Evolutionary conservation across 768 basidiomycete species (phyloP).

Genomic region (Psilocybe subaeruginosa): DNA sequence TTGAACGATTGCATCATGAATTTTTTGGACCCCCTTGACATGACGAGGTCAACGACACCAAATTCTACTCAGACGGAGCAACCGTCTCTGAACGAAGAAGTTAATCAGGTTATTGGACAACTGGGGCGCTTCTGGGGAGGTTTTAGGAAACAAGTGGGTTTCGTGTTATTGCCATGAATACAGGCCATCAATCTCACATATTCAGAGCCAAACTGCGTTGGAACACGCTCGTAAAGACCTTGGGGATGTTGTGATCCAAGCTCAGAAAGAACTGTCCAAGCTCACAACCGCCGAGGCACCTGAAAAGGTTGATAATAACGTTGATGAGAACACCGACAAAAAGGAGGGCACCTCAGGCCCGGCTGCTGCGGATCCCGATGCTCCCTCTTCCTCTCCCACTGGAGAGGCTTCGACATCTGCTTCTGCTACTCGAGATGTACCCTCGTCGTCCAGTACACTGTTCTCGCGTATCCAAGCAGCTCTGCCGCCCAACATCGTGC

Average conservation of each 20-base stretch:
- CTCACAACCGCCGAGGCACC: slow-evolving; percentile 39
- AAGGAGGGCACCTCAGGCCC: slow-evolving; percentile 2
- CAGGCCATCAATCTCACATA: not conserved
- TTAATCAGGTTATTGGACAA: slow-evolving; percentile 87
- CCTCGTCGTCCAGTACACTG: slow-evolving; percentile 43
- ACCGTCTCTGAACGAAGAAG: slow-evolving; percentile 79
- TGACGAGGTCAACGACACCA: slow-evolving; percentile 48
- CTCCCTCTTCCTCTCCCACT: not conserved
- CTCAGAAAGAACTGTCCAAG: slow-evolving; percentile 76
- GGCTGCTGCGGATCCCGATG: slow-evolving; percentile 22
- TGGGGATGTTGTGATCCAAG: slow-evolving; percentile 72
- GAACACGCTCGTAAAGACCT: slow-evolving; percentile 76
- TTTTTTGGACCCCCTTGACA: slow-evolving; percentile 72
- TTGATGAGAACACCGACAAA: slow-evolving; percentile 10
- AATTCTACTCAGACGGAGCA: slow-evolving; percentile 49
- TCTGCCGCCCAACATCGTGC: slow-evolving; percentile 74
- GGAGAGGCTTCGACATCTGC: slow-evolving; percentile 6
- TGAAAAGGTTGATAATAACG: slow-evolving; percentile 16
- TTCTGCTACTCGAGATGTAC: slow-evolving; percentile 7
- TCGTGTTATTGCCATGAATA: not conserved
- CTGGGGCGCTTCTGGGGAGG: slow-evolving; percentile 90
- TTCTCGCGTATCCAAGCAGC: slow-evolving; percentile 75
- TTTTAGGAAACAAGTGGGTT: slow-evolving; percentile 81
- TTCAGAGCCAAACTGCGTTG: slow-evolving; percentile 70
- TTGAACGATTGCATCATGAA: slow-evolving; percentile 52